Conservation (phyloP, 192 early-diverging fungal species). For the Anaeromyces robustus region DNA sequence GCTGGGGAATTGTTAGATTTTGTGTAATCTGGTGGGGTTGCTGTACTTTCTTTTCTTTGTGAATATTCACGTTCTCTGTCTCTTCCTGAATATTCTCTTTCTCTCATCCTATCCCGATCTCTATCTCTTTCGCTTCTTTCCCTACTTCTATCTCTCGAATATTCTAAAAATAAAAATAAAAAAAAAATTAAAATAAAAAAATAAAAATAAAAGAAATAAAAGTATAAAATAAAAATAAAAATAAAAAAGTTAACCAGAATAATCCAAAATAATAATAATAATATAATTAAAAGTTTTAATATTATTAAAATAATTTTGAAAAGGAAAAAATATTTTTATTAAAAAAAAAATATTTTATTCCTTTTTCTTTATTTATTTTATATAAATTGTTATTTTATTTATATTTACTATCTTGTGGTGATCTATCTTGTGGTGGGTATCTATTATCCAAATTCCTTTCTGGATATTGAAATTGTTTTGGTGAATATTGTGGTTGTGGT, state of each 20-base stretch:
- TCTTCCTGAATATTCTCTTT: not conserved
- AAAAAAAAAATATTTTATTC: too few species aligned
- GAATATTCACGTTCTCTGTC: not conserved
- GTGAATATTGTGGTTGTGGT: too few species aligned
- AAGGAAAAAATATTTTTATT: too few species aligned
- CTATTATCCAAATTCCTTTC: not conserved
- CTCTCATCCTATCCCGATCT: not conserved
- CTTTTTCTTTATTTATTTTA: too few species aligned
- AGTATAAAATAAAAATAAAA: too few species aligned
- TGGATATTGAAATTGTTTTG: not conserved
- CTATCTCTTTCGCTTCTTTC: not conserved
- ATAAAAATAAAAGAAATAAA: too few species aligned
- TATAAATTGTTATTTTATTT: too few species aligned
- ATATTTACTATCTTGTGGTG: not conserved
- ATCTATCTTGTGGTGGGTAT: not conserved
- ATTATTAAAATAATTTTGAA: too few species aligned
- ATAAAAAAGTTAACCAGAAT: too few species aligned
- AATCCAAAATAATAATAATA: too few species aligned
- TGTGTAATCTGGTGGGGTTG: not conserved
- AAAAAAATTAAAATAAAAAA: too few species aligned
- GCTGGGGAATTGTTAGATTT: not conserved
- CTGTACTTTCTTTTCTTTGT: not conserved
- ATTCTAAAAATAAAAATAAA: not conserved
- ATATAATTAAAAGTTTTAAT: too few species aligned
- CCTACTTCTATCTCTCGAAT: not conserved